Conservation (phyloP, 2,329 filamentous ascomycete species). For the Cryphonectria nitschkei region DNA sequence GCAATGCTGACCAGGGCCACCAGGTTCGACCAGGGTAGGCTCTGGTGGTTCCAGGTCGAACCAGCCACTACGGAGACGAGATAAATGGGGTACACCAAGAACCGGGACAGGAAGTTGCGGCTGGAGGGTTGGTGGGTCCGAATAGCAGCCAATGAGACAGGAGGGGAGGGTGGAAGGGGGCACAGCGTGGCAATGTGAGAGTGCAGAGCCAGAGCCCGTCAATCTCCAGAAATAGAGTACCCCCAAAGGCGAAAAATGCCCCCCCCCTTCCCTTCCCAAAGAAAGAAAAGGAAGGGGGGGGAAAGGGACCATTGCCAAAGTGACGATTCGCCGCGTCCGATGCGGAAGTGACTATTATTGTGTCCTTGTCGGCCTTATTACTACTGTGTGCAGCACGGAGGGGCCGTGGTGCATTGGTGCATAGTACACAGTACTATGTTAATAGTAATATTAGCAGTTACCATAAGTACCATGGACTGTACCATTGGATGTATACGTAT, state of each 20-base stretch:
- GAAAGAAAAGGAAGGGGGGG: background rate
- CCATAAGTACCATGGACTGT: background rate
- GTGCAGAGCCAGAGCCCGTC: slow-evolving; percentile 1
- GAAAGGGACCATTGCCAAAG: background rate
- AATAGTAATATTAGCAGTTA: background rate
- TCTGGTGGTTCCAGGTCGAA: background rate
- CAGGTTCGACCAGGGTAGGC: background rate
- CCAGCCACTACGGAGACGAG: slow-evolving; percentile 16
- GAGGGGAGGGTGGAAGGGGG: background rate
- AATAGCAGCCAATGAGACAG: background rate
- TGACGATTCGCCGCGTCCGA: slow-evolving; percentile 7
- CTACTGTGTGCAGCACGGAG: background rate
- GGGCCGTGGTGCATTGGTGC: background rate
- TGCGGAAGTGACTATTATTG: background rate
- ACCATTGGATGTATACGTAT: background rate
- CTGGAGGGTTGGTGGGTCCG: slow-evolving; percentile 8
- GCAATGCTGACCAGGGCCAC: background rate
- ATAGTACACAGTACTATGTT: background rate
- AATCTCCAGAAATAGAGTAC: slow-evolving; percentile 17
- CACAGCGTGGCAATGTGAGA: background rate
- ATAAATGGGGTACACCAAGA: slow-evolving; percentile 5
- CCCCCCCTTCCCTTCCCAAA: too few species aligned
- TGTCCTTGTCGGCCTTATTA: background rate
- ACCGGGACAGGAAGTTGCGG: slow-evolving; percentile 14
- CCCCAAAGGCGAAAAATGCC: background rate